Conservation (phyloP, 352 stramenopile species). For the Discostella stelligera region DNA sequence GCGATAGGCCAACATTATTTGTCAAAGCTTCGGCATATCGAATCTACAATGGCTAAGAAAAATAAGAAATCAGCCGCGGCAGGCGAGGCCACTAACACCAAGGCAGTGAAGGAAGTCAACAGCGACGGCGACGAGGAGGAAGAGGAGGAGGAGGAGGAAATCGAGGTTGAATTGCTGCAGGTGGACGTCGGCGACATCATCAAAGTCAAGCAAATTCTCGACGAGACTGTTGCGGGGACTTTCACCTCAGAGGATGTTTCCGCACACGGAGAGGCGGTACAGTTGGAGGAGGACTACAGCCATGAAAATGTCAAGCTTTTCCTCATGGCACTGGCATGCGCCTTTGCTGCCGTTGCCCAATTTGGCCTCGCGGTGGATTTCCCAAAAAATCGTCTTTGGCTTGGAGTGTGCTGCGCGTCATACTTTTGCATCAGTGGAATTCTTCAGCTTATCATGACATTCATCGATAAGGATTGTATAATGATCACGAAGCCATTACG, state of each 20-base stretch:
- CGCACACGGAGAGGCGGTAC: slow-evolving; percentile 36
- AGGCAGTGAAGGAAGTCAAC: slow-evolving; percentile 42
- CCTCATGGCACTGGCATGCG: slow-evolving; percentile 89
- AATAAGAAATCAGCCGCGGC: slow-evolving; percentile 29
- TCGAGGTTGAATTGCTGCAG: slow-evolving; percentile 75
- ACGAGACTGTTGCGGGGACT: slow-evolving; percentile 77
- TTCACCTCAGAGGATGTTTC: slow-evolving; percentile 38
- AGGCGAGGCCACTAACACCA: slow-evolving; percentile 19
- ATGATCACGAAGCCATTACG: slow-evolving; percentile 70
- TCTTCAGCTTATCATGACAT: slow-evolving; percentile 83
- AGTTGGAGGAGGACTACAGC: slow-evolving; percentile 80
- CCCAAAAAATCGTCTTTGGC: slow-evolving; percentile 79
- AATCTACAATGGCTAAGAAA: slow-evolving; percentile 43
- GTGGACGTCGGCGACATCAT: slow-evolving; percentile 86
- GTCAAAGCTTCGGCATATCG: too few relatives aligned
- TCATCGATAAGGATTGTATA: slow-evolving; percentile 85
- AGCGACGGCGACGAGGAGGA: slow-evolving; percentile 39
- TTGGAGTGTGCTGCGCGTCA: slow-evolving; percentile 84
- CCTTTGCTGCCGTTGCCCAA: slow-evolving; percentile 90
- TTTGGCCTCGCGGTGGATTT: slow-evolving; percentile 86
- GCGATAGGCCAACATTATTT: too few relatives aligned
- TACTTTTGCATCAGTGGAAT: slow-evolving; percentile 93
- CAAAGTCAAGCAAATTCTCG: slow-evolving; percentile 88
- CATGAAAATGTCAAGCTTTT: slow-evolving; percentile 93
- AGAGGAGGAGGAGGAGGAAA: slow-evolving; percentile 41